A percentile compares a stretch with the other conserved stretches of the same genome.
Evolutionary conservation across 2,329 filamentous ascomycete species (phyloP).

Genomic region (Aureobasidium lini): DNA sequence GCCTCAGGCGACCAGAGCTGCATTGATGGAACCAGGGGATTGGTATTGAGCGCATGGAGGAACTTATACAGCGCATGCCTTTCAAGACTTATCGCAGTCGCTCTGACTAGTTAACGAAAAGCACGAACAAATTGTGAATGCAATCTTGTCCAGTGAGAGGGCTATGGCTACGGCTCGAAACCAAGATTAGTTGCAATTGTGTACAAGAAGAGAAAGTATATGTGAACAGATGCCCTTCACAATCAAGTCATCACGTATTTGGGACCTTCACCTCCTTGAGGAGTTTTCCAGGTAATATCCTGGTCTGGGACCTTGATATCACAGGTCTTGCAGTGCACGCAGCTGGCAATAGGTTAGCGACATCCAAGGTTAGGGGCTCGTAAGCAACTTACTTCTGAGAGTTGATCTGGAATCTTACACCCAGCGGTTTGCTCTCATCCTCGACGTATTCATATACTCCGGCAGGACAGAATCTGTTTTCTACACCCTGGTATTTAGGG

Average conservation of each 20-base stretch:
- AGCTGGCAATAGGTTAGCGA: constrained; percentile 49
- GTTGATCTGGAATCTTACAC: constrained; percentile 96
- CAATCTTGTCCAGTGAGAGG: background rate
- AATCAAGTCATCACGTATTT: constrained; percentile 54
- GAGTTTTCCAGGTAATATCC: constrained; percentile 86
- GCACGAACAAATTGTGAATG: background rate
- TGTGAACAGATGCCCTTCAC: background rate
- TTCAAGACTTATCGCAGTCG: no score
- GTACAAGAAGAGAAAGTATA: constrained; percentile 7
- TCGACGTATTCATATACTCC: constrained; percentile 98
- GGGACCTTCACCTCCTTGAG: constrained; percentile 72
- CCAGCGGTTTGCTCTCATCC: constrained; percentile 75
- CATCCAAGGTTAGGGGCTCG: background rate
- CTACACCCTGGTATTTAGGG: constrained; percentile 82
- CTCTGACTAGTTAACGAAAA: no score
- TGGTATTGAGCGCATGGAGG: background rate
- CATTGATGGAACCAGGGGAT: background rate
- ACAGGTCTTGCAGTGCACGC: constrained; percentile 99
- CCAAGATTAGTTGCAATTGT: background rate
- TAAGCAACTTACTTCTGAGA: constrained; percentile 73
- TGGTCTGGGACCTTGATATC: constrained; percentile 97
- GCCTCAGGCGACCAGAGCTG: background rate
- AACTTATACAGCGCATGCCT: no score
- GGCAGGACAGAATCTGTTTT: constrained; percentile 95
- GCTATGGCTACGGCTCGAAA: background rate